These are phyloP conservation scores for Quaeritorhiza haematococci DNA, from an alignment of 371 early-diverging fungal genomes.

Conservation along the genomic window DNA sequence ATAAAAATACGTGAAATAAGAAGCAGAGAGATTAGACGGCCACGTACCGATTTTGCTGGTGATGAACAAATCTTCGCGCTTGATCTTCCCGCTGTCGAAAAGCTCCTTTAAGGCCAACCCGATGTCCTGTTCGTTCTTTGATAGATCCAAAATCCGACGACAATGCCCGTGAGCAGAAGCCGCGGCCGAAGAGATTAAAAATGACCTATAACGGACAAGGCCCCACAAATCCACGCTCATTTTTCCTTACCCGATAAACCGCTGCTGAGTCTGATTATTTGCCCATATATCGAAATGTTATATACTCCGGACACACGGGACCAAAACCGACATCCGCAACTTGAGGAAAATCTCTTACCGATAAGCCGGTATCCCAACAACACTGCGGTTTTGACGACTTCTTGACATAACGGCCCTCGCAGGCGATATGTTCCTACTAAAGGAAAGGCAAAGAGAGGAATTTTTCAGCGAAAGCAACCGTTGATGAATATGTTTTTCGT, in stretches of 20 bases:
- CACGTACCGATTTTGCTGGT: slow-evolving; percentile 84
- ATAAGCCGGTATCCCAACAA: slow-evolving; percentile 64
- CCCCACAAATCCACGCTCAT: not conserved
- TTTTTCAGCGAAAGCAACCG: too few species aligned
- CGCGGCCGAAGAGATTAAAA: slow-evolving; percentile 64
- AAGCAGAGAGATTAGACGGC: not conserved
- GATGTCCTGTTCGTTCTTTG: slow-evolving; percentile 80
- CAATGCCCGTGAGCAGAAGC: too few species aligned
- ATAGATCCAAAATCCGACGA: too few species aligned
- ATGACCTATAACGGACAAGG: not conserved
- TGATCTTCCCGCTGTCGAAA: slow-evolving; percentile 51
- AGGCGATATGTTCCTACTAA: slow-evolving; percentile 72
- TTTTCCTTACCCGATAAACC: slow-evolving; percentile 11
- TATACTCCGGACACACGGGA: not conserved
- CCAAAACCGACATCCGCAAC: not conserved
- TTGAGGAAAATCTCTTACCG: slow-evolving; percentile 37
- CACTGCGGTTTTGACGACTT: slow-evolving; percentile 53
- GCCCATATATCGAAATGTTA: not conserved
- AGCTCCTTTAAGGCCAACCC: slow-evolving; percentile 63
- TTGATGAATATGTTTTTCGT: too few species aligned
- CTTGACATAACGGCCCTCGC: slow-evolving; percentile 39
- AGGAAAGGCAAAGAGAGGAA: not conserved
- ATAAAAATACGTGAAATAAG: not conserved
- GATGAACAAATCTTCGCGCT: slow-evolving; percentile 84
- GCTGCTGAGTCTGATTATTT: slow-evolving; percentile 20